These are phyloP conservation scores for Picochlorum sp. DNA, from an alignment of 139 green algal genomes.

Conservation along the genomic window DNA sequence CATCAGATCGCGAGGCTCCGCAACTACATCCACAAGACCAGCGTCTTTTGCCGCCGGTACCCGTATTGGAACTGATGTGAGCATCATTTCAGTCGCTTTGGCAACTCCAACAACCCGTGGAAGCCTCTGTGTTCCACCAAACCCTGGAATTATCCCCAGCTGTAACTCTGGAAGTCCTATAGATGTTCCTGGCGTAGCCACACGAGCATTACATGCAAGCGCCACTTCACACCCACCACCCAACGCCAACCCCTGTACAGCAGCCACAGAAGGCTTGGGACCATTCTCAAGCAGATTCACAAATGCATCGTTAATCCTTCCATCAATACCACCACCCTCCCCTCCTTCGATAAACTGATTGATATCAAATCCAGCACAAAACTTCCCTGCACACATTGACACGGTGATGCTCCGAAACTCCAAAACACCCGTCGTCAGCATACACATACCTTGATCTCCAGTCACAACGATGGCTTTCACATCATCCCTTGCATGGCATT, in stretches of 20 bases:
- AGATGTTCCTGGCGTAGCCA: constrained; percentile 52
- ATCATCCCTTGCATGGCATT: constrained; percentile 53
- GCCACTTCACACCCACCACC: constrained; percentile 91
- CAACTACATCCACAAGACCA: constrained; percentile 85
- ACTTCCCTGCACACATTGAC: constrained; percentile 40
- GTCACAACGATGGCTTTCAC: constrained; percentile 89
- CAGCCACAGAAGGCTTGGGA: constrained; percentile 86
- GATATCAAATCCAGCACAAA: constrained; percentile 95
- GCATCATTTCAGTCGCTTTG: constrained; percentile 90
- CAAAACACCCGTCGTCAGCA: background rate
- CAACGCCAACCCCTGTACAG: constrained; percentile 73
- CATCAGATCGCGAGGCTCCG: constrained; percentile 54
- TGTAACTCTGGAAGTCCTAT: constrained; percentile 93
- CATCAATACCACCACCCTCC: constrained; percentile 55
- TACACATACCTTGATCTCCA: constrained; percentile 35
- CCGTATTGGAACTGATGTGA: constrained; percentile 73
- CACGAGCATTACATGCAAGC: constrained; percentile 79
- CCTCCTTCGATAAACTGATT: constrained; percentile 44
- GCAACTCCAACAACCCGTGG: constrained; percentile 89
- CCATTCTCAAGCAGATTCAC: constrained; percentile 65
- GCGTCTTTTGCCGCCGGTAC: constrained; percentile 50
- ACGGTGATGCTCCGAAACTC: background rate
- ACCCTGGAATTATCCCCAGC: constrained; percentile 95
- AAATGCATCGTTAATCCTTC: constrained; percentile 58
- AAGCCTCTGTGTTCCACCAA: constrained; percentile 96